phyloP scores from a whole-genome alignment of 1,284 basidiomycete species.

The Cutaneotrichosporon sp. region DNA sequence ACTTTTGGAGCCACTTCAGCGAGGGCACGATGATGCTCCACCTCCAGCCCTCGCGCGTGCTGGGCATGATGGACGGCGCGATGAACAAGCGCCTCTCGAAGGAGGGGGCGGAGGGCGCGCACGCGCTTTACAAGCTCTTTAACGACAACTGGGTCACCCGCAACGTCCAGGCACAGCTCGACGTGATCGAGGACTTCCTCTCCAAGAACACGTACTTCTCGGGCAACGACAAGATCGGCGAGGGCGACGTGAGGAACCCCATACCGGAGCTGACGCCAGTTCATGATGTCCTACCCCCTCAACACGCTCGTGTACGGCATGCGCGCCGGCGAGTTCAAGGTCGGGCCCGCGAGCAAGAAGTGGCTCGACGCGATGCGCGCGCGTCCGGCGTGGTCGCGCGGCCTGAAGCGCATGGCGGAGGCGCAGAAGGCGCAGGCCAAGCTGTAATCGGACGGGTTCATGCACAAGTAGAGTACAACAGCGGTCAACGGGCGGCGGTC shows the following conservation, averaged over 20 bases:
- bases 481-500: not conserved
- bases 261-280: not conserved
- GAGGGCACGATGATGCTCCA: constrained; percentile 16
- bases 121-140: constrained; percentile 9
- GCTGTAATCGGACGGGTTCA: constrained; percentile 3
- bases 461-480: not conserved
- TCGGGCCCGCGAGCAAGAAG: constrained; percentile 13
- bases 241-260: constrained; percentile 41
- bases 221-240: constrained; percentile 38
- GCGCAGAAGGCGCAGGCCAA: constrained; percentile 12
- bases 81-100: not conserved
- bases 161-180: constrained; percentile 17
- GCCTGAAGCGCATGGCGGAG: constrained; percentile 12
- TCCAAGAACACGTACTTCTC: constrained; percentile 34
- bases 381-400: constrained; percentile 21
- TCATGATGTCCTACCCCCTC: constrained; percentile 18
- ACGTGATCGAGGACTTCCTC: constrained; percentile 37
- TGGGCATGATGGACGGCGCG: not conserved
- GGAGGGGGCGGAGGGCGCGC: constrained; percentile 9
- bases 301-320: constrained; percentile 7
- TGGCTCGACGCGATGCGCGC: constrained; percentile 18
- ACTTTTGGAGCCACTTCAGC: constrained; percentile 17
- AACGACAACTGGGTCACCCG: constrained; percentile 10
- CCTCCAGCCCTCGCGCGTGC: constrained; percentile 12
- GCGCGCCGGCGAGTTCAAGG: not conserved